Evolutionary conservation across 768 basidiomycete genomes (phyloP), one percentile per base, ranked within the genome.

Genomic region (Tremella yokohamensis): DNA sequence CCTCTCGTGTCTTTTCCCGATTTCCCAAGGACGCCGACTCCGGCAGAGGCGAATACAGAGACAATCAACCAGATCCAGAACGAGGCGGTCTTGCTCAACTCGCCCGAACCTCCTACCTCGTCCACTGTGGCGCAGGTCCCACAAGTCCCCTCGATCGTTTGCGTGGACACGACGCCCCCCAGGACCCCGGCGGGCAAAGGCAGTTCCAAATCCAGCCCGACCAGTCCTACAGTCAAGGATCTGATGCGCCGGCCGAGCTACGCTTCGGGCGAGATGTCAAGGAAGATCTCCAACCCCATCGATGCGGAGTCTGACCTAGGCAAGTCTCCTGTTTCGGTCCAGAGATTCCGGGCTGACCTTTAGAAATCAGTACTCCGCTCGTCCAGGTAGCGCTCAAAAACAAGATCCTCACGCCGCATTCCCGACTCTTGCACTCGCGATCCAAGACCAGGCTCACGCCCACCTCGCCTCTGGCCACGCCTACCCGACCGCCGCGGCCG

Each of bases 281-380:
- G 39, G 22, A 47, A 40, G 24, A 40, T 47, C 19, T 39, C 13
- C 56, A 40, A 37, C 49, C 40, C 20, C 56, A 44, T 34, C 29
- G 29, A 34, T 4, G 60, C 58, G 13, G 66, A 68, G 18, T 63
- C 61, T 40, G 66, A 67, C 57, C 57, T 67, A 25, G 66, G 66
- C 64, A 38, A 44, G 65, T 63, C 25, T 6, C 24, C 6, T 1
- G 4, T 49, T 25, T 19, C 6, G 15, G 13, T 13, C 8, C 19
- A 18, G 11, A 2, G 19, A 53, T 1, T 19, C 13, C 52, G n/a
- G 37, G 42, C 40, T 39, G n/a, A 29, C 26, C 16, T 1, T 40
- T 40, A 61, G 64, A 69, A 40, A 48, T 62, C 16, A 40, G 24
- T 11, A 39, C 58, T 8, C 65, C 68, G 2, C 53, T 70, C n/a